Evolutionary conservation across 441 rosid species (phyloP), one percentile per base, ranked within the genome.

Genomic region (Gossypium trilobum): DNA sequence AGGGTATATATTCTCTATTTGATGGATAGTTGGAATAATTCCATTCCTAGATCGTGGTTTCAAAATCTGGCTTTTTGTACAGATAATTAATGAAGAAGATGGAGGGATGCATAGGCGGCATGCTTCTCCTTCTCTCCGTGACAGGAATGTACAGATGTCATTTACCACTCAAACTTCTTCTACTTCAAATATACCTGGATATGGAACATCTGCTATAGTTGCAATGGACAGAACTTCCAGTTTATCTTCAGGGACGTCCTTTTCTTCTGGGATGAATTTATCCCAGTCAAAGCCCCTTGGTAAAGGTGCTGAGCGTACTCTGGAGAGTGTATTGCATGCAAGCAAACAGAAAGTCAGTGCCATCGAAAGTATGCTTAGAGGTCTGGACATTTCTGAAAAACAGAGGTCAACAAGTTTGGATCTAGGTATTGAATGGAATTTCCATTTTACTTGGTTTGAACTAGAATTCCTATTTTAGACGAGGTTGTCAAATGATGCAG

Each of bases 341-440:
- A 95, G 99, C 86, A 95, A 95, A 82, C 97, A 95, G 90, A 95
- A 93, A 85, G 99, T 95, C 78, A 82, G 89, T 87, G 99, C 99
- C 75, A 95, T 95, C 73, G 99, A 95, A 81, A 93, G 96, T 87
- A 91, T 95, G 99, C 97, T 95, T 73, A 86, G 90, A 82, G 98
- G 99, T 71, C 82, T 95, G 87, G 92, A 93, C 75, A 58, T 91
- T 77, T 87, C 98, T 5, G 94, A 91, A 61, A 89, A 84, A 78
- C 92, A 85, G 65, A 89, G 86, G 55, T 93, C 99, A 67, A 87
- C 97, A 77, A 92, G 98, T 85, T 85, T 92, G 93, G 99, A 95
- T 86, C 97, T 89, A 87, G 99, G 99, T 95, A 93, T 74, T 82
- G 75, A 77, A 72, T 81, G 70, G 75, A 79, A 82, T 81, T 70